Percentiles rank a stretch among this genome's conserved stretches.
phyloP scores from a whole-genome alignment of 208 protist species.

The Leishmania turanica region DNA sequence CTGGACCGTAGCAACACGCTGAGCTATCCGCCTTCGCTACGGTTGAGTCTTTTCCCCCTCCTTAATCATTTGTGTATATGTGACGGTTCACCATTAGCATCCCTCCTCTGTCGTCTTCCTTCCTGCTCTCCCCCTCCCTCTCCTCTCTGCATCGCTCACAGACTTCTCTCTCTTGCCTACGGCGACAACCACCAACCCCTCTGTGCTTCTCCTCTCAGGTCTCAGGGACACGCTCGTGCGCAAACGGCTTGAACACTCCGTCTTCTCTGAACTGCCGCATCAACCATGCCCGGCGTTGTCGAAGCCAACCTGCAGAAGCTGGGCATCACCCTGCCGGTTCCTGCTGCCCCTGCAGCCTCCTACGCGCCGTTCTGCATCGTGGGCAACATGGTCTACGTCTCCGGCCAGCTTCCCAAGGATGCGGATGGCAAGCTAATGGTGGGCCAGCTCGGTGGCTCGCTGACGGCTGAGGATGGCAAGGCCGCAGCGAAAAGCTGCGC shows the following conservation, averaged over 20 bases:
- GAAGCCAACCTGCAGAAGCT: conserved; percentile 61
- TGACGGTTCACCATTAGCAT: background rate
- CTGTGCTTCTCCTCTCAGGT: background rate
- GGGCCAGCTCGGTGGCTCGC: conserved; percentile 55
- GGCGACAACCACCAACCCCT: background rate
- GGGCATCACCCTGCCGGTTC: conserved; percentile 58
- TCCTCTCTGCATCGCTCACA: background rate
- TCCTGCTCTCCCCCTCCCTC: background rate
- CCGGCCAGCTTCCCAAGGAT: conserved; percentile 79
- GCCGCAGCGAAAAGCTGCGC: conserved; percentile 52
- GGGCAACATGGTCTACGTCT: conserved; percentile 55
- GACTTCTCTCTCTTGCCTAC: background rate
- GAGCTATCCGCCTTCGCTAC: no score
- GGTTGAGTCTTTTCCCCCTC: background rate
- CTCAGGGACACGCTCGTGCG: background rate
- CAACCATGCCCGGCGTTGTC: conserved; percentile 35
- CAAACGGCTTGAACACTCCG: conserved; percentile 3
- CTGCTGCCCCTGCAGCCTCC: conserved; percentile 64
- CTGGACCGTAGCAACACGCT: no score
- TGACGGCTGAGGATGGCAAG: conserved; percentile 66
- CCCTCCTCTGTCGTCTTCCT: background rate
- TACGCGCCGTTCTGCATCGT: conserved; percentile 67
- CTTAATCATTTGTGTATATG: background rate
- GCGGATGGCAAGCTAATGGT: conserved; percentile 40
- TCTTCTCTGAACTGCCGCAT: background rate